phyloP scores from a whole-genome alignment of 2,329 filamentous ascomycete genomes.

The Ustilaginoidea virens region DNA sequence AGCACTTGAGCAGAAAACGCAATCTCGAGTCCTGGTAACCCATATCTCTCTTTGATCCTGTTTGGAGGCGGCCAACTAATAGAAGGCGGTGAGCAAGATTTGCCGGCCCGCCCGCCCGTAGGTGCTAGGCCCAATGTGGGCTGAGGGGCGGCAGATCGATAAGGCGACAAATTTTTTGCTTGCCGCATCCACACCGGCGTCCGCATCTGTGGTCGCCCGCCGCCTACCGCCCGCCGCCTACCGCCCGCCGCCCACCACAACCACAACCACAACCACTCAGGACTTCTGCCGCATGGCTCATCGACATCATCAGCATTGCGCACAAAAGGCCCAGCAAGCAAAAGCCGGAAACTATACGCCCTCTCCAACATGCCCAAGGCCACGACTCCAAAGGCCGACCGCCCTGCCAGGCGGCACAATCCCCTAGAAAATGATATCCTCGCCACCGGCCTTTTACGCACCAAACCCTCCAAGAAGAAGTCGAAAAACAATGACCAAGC shows the following conservation, averaged over 20 bases:
- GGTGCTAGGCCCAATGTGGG: slow-evolving; percentile 13
- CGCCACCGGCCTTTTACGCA: slow-evolving; percentile 53
- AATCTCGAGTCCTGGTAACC: too few relatives aligned
- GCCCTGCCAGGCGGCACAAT: slow-evolving; percentile 60
- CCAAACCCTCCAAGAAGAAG: slow-evolving; percentile 58
- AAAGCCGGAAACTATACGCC: too few relatives aligned
- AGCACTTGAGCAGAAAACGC: too few relatives aligned
- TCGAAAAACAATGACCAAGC: slow-evolving; percentile 45
- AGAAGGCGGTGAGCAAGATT: slow-evolving; percentile 17
- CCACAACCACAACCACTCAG: too few relatives aligned
- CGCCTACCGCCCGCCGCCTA: not conserved
- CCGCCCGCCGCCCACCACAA: too few relatives aligned
- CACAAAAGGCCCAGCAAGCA: too few relatives aligned
- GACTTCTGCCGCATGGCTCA: too few relatives aligned
- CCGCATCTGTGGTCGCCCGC: slow-evolving; percentile 1
- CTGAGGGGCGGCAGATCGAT: slow-evolving; percentile 25
- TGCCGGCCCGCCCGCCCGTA: not conserved
- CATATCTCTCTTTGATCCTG: too few relatives aligned
- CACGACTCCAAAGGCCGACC: slow-evolving; percentile 39
- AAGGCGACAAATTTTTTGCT: slow-evolving; percentile 21
- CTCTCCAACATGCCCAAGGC: slow-evolving; percentile 61
- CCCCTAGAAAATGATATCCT: slow-evolving; percentile 81
- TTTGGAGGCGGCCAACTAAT: too few relatives aligned
- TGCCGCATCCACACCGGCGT: slow-evolving; percentile 13
- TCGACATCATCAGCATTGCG: too few relatives aligned